Evolutionary conservation across 306 rosid species (phyloP).

Genomic region (Glycine soja): DNA sequence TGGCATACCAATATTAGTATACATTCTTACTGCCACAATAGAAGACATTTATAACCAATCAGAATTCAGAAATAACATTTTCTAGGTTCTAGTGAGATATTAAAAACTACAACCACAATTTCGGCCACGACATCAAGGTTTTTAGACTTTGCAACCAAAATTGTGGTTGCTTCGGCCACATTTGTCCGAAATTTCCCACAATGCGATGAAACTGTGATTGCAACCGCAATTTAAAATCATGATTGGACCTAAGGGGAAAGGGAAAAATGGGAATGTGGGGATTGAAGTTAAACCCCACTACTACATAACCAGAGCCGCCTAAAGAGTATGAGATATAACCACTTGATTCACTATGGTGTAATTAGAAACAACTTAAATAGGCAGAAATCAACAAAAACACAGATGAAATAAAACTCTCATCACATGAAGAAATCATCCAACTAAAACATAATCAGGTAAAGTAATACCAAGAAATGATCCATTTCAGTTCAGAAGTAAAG

Average conservation of each 20-base stretch:
- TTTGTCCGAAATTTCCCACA: too few species aligned
- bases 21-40: constrained; percentile 60
- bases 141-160: neutral
- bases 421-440: neutral
- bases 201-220: neutral
- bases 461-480: neutral
- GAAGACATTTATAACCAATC: neutral
- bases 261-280: constrained; percentile 7
- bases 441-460: constrained; percentile 16
- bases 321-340: neutral
- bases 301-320: neutral
- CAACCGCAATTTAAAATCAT: too few species aligned
- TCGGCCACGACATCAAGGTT: neutral
- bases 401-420: neutral
- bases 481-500: constrained; percentile 21
- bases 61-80: constrained; percentile 38
- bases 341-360: neutral
- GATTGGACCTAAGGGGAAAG: neutral
- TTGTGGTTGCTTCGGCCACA: too few species aligned
- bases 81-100: neutral
- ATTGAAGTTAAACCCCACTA: neutral
- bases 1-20: constrained; percentile 69
- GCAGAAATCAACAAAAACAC: neutral
- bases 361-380: constrained; percentile 16
- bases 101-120: neutral